Evolutionary conservation across 805 yeast species (phyloP).

Genomic region (Kluyveromyces dobzhanskii): DNA sequence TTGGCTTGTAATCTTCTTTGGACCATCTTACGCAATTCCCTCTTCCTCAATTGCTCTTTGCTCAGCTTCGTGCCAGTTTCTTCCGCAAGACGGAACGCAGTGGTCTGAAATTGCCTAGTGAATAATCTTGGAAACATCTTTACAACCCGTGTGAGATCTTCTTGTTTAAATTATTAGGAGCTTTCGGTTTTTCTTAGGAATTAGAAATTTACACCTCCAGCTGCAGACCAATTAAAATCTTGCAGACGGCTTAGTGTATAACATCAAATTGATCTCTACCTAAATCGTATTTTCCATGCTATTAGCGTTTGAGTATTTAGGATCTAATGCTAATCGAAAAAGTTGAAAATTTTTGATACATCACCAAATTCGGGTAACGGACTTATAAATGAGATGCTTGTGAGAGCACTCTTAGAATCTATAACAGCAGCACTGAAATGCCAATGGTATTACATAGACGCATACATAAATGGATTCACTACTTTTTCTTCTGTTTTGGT

Average conservation of each 20-base stretch:
- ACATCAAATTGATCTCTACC: too few relatives aligned
- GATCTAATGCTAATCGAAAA: neutral
- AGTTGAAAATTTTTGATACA: neutral
- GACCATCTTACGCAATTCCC: conserved; percentile 31
- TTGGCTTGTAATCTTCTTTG: conserved; percentile 33
- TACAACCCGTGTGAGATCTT: neutral
- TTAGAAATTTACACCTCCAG: too few relatives aligned
- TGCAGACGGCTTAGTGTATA: too few relatives aligned
- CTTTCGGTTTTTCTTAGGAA: too few relatives aligned
- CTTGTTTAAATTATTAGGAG: too few relatives aligned
- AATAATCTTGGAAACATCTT: conserved; percentile 4
- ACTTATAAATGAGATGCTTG: too few relatives aligned
- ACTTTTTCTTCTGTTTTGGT: conserved; percentile 37
- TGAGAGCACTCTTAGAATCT: too few relatives aligned
- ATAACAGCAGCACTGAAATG: too few relatives aligned
- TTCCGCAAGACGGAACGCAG: conserved; percentile 10
- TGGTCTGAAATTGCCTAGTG: conserved; percentile 10
- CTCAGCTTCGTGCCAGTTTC: conserved; percentile 15
- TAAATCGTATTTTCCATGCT: too few relatives aligned
- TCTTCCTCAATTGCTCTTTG: conserved; percentile 29
- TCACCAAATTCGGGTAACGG: neutral
- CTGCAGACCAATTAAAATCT: too few relatives aligned
- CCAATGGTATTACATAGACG: too few relatives aligned
- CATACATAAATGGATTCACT: neutral
- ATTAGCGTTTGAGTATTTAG: too few relatives aligned